Evolutionary conservation across 1,284 basidiomycete species (phyloP).

Genomic region (Earliella scabrosa): DNA sequence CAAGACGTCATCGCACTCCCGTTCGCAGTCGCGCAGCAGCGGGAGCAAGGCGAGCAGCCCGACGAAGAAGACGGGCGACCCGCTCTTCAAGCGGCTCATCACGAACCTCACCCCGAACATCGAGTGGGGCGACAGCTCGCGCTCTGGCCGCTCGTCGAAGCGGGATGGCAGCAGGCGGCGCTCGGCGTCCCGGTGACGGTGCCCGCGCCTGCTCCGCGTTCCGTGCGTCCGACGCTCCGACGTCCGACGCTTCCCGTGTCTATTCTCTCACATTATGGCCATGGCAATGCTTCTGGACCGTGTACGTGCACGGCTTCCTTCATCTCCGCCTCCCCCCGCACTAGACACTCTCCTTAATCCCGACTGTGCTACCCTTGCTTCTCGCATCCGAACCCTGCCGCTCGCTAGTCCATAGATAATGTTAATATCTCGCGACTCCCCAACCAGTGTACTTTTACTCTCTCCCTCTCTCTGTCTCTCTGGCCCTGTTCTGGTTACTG

Average conservation of each 20-base stretch:
- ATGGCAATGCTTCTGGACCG: not conserved
- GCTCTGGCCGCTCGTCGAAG: conserved; percentile 12
- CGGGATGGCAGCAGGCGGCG: conserved; percentile 18
- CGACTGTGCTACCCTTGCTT: conserved; percentile 5
- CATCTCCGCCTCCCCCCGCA: conserved; percentile 11
- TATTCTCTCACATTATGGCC: conserved; percentile 12
- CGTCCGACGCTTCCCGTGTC: conserved; percentile 5
- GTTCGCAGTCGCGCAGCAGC: conserved; percentile 23
- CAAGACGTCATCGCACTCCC: conserved; percentile 3
- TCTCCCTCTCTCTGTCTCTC: not conserved
- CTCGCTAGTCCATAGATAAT: conserved; percentile 15
- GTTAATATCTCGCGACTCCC: conserved; percentile 9
- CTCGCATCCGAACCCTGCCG: conserved; percentile 7
- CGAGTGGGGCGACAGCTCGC: conserved; percentile 19
- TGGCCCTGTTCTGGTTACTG: not conserved
- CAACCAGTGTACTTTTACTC: conserved; percentile 7
- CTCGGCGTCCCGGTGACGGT: conserved; percentile 25
- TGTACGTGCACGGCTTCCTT: not conserved
- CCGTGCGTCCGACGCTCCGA: not conserved
- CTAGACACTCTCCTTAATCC: conserved; percentile 15
- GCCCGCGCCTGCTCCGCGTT: not conserved
- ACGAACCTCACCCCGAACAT: conserved; percentile 25
- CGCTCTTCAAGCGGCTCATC: conserved; percentile 34
- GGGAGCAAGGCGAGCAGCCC: conserved; percentile 25
- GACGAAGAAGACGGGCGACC: conserved; percentile 25